Evolutionary conservation across 2,329 filamentous ascomycete genomes (phyloP).

Genomic region (Ascomycota sp.): DNA sequence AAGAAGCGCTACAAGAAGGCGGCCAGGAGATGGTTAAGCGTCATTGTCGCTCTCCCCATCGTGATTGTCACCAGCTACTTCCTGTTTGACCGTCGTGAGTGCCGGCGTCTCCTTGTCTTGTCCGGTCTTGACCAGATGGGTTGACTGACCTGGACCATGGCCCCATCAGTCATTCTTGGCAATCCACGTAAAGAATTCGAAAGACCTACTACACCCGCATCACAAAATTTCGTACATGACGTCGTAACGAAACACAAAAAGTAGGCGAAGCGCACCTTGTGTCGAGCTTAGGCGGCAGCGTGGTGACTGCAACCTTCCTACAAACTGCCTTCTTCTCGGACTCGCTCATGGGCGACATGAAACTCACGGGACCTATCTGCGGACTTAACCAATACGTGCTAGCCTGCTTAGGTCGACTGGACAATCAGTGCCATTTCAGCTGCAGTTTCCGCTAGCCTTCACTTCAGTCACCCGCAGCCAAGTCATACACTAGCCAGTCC

Average conservation of each 20-base stretch:
- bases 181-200: no score
- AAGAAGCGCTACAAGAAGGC: slow-evolving; percentile 20
- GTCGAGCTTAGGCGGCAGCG: no score
- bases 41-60: slow-evolving; percentile 30
- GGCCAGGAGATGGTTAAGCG: slow-evolving; percentile 20
- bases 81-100: slow-evolving; percentile 27
- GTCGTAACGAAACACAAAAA: no score
- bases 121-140: no score
- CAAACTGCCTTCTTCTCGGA: no score
- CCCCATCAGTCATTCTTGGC: no score
- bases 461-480: slow-evolving; percentile 1
- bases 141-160: no score
- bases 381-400: neutral
- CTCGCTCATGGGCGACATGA: neutral
- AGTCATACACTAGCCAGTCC: neutral
- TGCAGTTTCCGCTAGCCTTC: slow-evolving; percentile 1
- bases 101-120: no score
- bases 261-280: no score
- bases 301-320: no score
- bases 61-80: slow-evolving; percentile 31
- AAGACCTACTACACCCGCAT: no score
- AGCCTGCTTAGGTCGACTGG: neutral
- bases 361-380: slow-evolving; percentile 1
- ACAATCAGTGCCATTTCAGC: slow-evolving; percentile 2
- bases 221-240: no score